Evolutionary conservation across 75 land plant genomes (phyloP).

Genomic region (Azolla pinnata): DNA sequence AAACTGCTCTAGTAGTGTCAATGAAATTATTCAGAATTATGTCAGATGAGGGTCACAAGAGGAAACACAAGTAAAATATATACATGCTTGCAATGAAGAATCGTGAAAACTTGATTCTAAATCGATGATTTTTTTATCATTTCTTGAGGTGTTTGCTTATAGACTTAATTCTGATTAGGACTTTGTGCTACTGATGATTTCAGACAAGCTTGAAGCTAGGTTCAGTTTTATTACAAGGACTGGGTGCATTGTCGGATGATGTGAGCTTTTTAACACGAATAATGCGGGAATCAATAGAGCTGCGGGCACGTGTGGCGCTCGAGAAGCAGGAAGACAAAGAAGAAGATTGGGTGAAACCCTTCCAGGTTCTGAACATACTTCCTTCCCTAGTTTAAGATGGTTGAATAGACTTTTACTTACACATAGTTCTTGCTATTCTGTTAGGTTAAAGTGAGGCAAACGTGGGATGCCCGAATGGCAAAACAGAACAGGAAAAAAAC

Average conservation of each 20-base stretch:
- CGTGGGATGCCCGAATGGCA: constrained; percentile 4
- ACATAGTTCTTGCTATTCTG: not conserved
- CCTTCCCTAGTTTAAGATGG: not conserved
- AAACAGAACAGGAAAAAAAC: not conserved
- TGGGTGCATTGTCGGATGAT: constrained; percentile 94
- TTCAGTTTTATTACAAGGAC: constrained; percentile 71
- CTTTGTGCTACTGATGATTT: no score
- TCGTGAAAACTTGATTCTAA: no score
- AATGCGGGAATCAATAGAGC: constrained; percentile 86
- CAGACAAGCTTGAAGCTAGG: constrained; percentile 97
- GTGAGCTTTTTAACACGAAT: constrained; percentile 71
- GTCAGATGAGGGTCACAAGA: no score
- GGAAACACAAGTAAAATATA: no score
- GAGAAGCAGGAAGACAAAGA: constrained; percentile 46
- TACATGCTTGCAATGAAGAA: no score
- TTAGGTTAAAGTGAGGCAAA: constrained; percentile 2
- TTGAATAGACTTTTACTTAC: not conserved
- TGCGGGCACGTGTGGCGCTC: constrained; percentile 68
- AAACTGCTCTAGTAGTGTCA: no score
- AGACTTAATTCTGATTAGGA: no score
- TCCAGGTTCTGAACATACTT: constrained; percentile 48
- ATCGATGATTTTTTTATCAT: not conserved
- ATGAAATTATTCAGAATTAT: no score
- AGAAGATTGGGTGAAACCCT: constrained; percentile 42
- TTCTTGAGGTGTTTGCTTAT: not conserved